A percentile compares a stretch with the other conserved stretches of the same genome.
Evolutionary conservation across 2,329 filamentous ascomycete genomes (phyloP).

Genomic region (Fusarium protoensiforme): DNA sequence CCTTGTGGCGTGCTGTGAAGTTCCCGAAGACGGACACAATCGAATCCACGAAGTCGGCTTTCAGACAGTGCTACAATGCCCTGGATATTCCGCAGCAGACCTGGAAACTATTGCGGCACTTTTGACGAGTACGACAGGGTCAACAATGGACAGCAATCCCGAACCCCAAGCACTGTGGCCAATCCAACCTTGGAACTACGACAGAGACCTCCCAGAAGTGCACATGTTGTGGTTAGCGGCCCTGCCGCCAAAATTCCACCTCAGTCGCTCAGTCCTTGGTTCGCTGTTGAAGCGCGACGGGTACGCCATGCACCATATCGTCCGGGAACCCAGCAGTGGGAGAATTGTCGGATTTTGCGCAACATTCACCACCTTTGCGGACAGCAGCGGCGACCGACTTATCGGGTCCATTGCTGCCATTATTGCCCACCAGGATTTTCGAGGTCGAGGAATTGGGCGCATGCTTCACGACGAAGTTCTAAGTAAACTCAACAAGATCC

Average conservation of each 20-base stretch:
- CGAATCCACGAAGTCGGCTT: slow-evolving; percentile 56
- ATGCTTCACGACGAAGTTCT: slow-evolving; percentile 65
- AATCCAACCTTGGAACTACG: slow-evolving; percentile 53
- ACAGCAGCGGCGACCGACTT: slow-evolving; percentile 62
- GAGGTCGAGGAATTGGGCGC: slow-evolving; percentile 62
- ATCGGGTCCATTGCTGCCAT: slow-evolving; percentile 67
- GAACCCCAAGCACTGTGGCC: slow-evolving; percentile 52
- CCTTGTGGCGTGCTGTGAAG: slow-evolving; percentile 62
- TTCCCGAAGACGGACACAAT: slow-evolving; percentile 46
- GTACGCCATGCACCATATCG: slow-evolving; percentile 67
- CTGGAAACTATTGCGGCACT: slow-evolving; percentile 63
- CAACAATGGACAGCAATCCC: slow-evolving; percentile 19
- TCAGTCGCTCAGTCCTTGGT: slow-evolving; percentile 55
- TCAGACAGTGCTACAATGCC: slow-evolving; percentile 62
- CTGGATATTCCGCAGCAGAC: slow-evolving; percentile 59
- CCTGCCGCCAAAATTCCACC: slow-evolving; percentile 55
- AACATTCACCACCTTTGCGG: slow-evolving; percentile 68
- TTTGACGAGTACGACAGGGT: slow-evolving; percentile 55
- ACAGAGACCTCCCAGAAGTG: slow-evolving; percentile 53
- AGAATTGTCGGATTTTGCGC: slow-evolving; percentile 68
- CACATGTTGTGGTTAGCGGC: slow-evolving; percentile 61
- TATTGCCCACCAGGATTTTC: slow-evolving; percentile 61
- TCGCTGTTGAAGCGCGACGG: slow-evolving; percentile 64
- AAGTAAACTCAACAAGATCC: slow-evolving; percentile 59
- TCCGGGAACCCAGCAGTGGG: slow-evolving; percentile 56